These are phyloP conservation scores for Tricholoma terreum DNA, from an alignment of 768 basidiomycete species.

Conservation along the genomic window DNA sequence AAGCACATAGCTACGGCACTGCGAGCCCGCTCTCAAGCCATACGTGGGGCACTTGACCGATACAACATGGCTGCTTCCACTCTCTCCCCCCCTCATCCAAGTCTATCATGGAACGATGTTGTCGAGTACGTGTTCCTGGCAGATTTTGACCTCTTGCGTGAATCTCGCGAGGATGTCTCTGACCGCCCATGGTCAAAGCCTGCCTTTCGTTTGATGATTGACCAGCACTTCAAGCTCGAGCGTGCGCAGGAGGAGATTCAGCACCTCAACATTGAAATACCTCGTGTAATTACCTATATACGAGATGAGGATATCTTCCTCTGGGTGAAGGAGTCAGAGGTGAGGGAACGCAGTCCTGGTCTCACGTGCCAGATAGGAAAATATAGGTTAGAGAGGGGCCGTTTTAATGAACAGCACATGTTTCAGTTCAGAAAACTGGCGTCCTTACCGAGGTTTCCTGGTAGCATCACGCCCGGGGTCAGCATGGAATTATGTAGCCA, in stretches of 20 bases:
- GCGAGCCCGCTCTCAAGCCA: constrained; percentile 14
- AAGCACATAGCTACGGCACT: constrained; percentile 10
- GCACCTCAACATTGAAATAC: constrained; percentile 21
- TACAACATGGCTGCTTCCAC: constrained; percentile 19
- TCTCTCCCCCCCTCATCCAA: constrained; percentile 11
- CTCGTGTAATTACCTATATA: constrained; percentile 16
- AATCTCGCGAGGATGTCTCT: constrained; percentile 13
- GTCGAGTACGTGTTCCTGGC: constrained; percentile 22
- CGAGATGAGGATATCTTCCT: constrained; percentile 6
- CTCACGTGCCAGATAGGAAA: neutral
- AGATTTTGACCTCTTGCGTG: constrained; percentile 22
- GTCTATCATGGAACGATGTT: constrained; percentile 23
- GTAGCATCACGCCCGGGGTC: neutral
- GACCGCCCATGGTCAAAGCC: constrained; percentile 17
- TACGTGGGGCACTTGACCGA: constrained; percentile 12
- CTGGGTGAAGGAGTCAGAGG: neutral
- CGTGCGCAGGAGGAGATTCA: constrained; percentile 24
- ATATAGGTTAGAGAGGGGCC: neutral
- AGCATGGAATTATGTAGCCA: neutral
- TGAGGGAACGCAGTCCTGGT: neutral
- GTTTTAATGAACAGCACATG: neutral
- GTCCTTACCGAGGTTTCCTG: neutral
- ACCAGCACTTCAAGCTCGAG: constrained; percentile 16
- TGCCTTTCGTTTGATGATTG: constrained; percentile 12
- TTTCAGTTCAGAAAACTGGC: neutral